Evolutionary conservation across 495 filamentous ascomycete species (phyloP).

Genomic region (Astrothelium macrocarpum): DNA sequence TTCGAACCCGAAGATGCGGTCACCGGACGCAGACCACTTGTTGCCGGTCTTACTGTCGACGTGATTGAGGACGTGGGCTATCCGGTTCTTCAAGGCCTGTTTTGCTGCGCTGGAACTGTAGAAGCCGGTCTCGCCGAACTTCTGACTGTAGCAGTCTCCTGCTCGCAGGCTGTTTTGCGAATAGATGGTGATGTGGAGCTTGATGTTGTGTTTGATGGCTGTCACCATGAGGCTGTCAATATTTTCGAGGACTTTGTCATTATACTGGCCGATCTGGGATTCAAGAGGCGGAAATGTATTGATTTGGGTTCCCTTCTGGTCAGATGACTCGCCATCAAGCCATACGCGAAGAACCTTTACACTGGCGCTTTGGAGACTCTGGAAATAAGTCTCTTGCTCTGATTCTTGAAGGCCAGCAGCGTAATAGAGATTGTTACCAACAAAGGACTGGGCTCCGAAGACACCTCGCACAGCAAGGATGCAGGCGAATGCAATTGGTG

Average conservation of each 20-base stretch:
- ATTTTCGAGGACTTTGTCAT: constrained; percentile 9
- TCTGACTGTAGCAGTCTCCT: constrained; percentile 9
- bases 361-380: constrained; percentile 4
- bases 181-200: constrained; percentile 13
- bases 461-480: not conserved
- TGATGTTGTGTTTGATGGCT: constrained; percentile 11
- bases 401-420: not conserved
- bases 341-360: constrained; percentile 17
- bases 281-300: not conserved
- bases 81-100: constrained; percentile 15
- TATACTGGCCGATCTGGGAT: constrained; percentile 4
- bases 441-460: not conserved
- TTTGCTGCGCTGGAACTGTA: constrained; percentile 17
- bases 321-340: constrained; percentile 7
- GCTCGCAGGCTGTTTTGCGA: constrained; percentile 12
- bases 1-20: constrained; percentile 21
- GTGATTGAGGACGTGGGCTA: constrained; percentile 17
- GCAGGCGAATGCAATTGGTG: not conserved
- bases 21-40: constrained; percentile 10
- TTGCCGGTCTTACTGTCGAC: constrained; percentile 14
- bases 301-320: not conserved
- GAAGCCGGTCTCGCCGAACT: constrained; percentile 13
- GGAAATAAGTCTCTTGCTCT: not conserved
- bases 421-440: constrained; percentile 7
- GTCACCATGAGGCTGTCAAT: constrained; percentile 13